phyloP scores from a whole-genome alignment of 176 grass and related monocot genomes.

The Oryza coarctata region DNA sequence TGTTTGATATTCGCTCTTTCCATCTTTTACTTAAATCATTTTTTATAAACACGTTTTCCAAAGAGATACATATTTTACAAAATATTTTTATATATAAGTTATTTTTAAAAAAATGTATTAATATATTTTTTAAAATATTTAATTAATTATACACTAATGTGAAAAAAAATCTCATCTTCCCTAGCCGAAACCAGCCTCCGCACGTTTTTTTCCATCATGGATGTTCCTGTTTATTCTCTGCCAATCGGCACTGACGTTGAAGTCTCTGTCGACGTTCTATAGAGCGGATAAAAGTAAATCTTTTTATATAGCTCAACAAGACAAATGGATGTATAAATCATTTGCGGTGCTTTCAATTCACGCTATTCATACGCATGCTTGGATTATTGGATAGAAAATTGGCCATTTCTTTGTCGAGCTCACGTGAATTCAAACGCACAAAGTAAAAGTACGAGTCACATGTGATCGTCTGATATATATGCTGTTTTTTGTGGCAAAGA shows the following conservation, averaged over 20 bases:
- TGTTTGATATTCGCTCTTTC: too few relatives aligned
- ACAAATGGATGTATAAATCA: not conserved
- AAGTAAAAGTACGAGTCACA: not conserved
- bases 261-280: not conserved
- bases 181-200: too few relatives aligned
- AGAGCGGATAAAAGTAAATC: not conserved
- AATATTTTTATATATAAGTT: too few relatives aligned
- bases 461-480: not conserved
- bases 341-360: not conserved
- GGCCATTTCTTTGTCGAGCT: not conserved
- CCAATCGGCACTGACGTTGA: not conserved
- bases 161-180: too few relatives aligned
- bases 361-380: not conserved
- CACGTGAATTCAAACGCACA: slow-evolving; percentile 19
- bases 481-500: not conserved
- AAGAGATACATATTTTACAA: too few relatives aligned
- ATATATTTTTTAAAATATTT: too few relatives aligned
- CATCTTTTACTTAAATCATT: too few relatives aligned
- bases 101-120: too few relatives aligned
- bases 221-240: not conserved
- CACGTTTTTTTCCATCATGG: not conserved
- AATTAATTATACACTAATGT: too few relatives aligned
- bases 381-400: not conserved
- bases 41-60: too few relatives aligned
- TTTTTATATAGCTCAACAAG: not conserved